phyloP scores from a whole-genome alignment of 208 protist species.

The Kentomonas sorsogonicus region DNA sequence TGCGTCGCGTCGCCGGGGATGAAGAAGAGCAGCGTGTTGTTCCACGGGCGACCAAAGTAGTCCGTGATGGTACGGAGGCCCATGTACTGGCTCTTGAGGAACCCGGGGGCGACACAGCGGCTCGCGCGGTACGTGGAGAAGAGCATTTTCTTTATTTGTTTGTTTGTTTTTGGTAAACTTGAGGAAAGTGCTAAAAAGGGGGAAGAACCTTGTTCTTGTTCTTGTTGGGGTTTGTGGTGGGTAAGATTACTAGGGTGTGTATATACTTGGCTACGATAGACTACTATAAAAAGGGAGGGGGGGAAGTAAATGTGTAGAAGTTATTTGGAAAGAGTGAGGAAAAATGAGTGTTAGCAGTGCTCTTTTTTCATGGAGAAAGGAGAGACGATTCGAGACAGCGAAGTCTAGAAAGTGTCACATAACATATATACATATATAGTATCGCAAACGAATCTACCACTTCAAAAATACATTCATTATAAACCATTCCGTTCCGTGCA shows the following conservation, averaged over 20 bases:
- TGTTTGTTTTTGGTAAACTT: background rate
- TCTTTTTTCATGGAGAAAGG: no score
- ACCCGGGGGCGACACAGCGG: constrained; percentile 52
- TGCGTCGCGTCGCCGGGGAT: constrained; percentile 78
- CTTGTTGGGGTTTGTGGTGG: background rate
- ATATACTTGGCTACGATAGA: background rate
- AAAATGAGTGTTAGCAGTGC: no score
- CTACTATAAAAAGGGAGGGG: background rate
- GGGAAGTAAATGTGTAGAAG: no score
- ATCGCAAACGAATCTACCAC: no score
- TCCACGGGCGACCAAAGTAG: constrained; percentile 82
- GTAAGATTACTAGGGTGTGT: background rate
- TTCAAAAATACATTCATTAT: no score
- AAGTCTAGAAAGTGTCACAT: no score
- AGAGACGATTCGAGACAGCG: no score
- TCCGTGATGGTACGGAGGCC: constrained; percentile 65
- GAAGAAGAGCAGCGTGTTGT: constrained; percentile 54
- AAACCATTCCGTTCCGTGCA: no score
- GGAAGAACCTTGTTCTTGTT: background rate
- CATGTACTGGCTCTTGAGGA: constrained; percentile 66
- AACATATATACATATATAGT: no score
- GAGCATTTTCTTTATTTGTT: constrained; percentile 65
- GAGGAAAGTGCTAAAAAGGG: constrained; percentile 4
- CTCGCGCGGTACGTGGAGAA: constrained; percentile 80
- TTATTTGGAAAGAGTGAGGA: no score